A percentile compares a stretch with the other conserved stretches of the same genome.
These are phyloP conservation scores for Pestalotiopsis sp. DNA, from an alignment of 2,329 filamentous ascomycete genomes.

Conservation along the genomic window DNA sequence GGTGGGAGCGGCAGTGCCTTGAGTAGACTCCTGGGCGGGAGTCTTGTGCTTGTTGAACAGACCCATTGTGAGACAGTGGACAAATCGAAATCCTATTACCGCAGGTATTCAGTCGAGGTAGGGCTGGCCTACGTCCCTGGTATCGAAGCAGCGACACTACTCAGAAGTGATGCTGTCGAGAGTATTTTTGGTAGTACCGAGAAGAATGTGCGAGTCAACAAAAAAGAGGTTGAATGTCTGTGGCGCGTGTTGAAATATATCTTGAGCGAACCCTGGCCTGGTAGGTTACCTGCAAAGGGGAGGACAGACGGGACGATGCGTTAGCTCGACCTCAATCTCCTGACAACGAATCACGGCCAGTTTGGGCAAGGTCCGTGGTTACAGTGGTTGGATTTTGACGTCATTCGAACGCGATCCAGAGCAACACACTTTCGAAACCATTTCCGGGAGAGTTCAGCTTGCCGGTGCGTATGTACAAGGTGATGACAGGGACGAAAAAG, in stretches of 20 bases:
- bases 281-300: background rate
- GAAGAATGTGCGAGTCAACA: background rate
- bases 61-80: constrained; percentile 7
- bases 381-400: background rate
- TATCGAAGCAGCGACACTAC: background rate
- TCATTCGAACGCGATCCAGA: background rate
- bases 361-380: background rate
- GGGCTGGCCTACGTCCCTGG: background rate
- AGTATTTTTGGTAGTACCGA: background rate
- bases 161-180: background rate
- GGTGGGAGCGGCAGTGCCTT: background rate
- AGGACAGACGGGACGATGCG: background rate
- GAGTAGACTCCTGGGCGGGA: constrained; percentile 1
- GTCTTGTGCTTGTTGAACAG: constrained; percentile 10
- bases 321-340: background rate
- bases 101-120: background rate
- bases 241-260: background rate
- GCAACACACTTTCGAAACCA: background rate
- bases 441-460: constrained; percentile 1
- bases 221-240: background rate
- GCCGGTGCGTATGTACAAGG: background rate
- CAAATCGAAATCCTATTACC: background rate
- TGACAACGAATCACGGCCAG: background rate
- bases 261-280: background rate
- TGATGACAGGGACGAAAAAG: background rate